These are phyloP conservation scores for Aleurites moluccanus DNA, from an alignment of 441 rosid genomes.

Conservation along the genomic window DNA sequence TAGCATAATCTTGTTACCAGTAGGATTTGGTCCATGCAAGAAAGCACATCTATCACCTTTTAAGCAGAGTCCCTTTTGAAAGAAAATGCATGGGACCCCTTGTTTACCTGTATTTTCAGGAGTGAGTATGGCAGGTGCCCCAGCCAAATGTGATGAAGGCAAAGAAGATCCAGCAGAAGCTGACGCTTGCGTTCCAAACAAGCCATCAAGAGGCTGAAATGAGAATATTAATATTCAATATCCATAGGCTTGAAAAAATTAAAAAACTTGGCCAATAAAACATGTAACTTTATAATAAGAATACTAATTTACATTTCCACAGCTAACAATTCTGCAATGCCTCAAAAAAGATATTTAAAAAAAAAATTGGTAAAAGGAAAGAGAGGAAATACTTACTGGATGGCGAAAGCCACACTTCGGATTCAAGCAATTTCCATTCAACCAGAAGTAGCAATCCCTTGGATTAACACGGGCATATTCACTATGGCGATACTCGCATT, in stretches of 20 bases:
- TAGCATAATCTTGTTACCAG: conserved; percentile 36
- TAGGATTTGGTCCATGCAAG: conserved; percentile 56
- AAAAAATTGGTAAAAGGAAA: background rate
- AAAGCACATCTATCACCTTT: conserved; percentile 90
- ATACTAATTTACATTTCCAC: background rate
- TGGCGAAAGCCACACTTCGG: conserved; percentile 91
- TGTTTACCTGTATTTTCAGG: conserved; percentile 45
- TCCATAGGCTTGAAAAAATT: background rate
- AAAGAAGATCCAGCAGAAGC: conserved; percentile 45
- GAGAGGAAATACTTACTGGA: conserved; percentile 62
- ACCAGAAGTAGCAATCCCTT: conserved; percentile 93
- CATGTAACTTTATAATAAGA: background rate
- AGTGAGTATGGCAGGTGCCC: conserved; percentile 23
- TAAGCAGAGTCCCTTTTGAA: conserved; percentile 75
- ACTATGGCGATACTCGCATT: conserved; percentile 98
- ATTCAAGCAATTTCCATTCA: conserved; percentile 92
- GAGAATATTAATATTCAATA: conserved; percentile 13
- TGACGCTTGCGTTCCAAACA: conserved; percentile 61
- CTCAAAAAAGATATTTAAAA: background rate
- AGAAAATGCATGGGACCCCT: conserved; percentile 77
- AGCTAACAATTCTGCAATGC: background rate
- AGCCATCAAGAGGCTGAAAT: conserved; percentile 88
- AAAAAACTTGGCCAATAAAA: background rate
- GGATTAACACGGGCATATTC: conserved; percentile 94
- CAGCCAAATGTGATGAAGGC: conserved; percentile 35